Conservation (phyloP, 306 rosid species). For the Coriaria nepalensis region DNA sequence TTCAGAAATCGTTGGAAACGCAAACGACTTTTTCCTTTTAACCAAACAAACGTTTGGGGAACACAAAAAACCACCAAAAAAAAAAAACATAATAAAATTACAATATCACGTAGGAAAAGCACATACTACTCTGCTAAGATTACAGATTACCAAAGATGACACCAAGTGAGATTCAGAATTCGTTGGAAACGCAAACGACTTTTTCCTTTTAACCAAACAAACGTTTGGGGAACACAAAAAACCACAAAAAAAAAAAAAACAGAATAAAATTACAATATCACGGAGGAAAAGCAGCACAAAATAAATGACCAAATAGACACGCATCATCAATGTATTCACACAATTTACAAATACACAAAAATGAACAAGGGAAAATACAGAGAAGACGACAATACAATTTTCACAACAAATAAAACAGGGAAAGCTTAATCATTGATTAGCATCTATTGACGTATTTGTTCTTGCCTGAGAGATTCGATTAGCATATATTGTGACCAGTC, state of each 20-base stretch:
- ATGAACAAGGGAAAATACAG: conserved; percentile 7
- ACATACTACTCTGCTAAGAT: no score
- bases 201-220: neutral
- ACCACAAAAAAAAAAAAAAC: conserved; percentile 10
- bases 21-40: no score
- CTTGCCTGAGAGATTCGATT: conserved; percentile 96
- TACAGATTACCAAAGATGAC: no score
- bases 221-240: conserved; percentile 8
- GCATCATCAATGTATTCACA: conserved; percentile 47
- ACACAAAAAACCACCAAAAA: no score
- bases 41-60: no score
- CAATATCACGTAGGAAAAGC: no score
- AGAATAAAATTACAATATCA: neutral
- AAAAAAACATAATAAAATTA: no score
- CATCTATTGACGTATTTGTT: conserved; percentile 56
- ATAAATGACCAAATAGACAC: conserved; percentile 18
- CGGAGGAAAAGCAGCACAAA: neutral
- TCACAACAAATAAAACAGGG: conserved; percentile 14
- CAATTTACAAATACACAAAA: conserved; percentile 77
- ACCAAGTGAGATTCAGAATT: no score
- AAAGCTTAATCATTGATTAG: conserved; percentile 30
- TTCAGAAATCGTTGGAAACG: no score
- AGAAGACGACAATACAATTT: conserved; percentile 9
- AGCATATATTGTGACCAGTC: conserved; percentile 90
- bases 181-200: no score